These are phyloP conservation scores for Dothidotthia symphoricarpi DNA, from an alignment of 2,329 filamentous ascomycete species.

Conservation along the genomic window DNA sequence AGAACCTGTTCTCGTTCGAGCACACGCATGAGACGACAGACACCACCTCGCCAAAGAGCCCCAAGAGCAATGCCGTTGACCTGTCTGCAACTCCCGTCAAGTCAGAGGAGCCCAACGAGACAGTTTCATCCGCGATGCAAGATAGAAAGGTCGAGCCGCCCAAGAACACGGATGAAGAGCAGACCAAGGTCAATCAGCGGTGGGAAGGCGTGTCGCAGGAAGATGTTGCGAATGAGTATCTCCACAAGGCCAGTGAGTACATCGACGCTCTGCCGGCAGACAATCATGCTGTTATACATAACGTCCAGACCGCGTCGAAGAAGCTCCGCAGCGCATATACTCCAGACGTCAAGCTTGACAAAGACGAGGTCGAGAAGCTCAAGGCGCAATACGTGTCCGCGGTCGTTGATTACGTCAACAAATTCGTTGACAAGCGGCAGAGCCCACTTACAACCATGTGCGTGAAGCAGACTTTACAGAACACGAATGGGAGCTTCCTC, in stretches of 20 bases:
- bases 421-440: slow-evolving; percentile 9
- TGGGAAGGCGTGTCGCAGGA: slow-evolving; percentile 1
- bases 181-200: neutral
- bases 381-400: slow-evolving; percentile 22
- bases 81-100: neutral
- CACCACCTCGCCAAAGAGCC: neutral
- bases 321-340: slow-evolving; percentile 19
- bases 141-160: neutral
- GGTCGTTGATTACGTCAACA: slow-evolving; percentile 20
- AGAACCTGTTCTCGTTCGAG: slow-evolving; percentile 7
- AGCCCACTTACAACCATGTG: slow-evolving; percentile 8
- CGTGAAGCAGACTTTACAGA: slow-evolving; percentile 15
- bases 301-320: slow-evolving; percentile 14
- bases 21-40: neutral
- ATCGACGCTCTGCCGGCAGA: slow-evolving; percentile 12
- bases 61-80: no score
- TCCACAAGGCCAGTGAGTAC: slow-evolving; percentile 18
- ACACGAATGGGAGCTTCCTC: slow-evolving; percentile 24
- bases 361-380: slow-evolving; percentile 12
- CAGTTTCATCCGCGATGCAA: no score
- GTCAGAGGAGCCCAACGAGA: neutral
- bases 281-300: slow-evolving; percentile 2
- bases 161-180: neutral
- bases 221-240: slow-evolving; percentile 15
- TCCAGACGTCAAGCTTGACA: slow-evolving; percentile 1